Evolutionary conservation across 257 asterid species (phyloP), one percentile per base, ranked within the genome.

Genomic region (Capsicum chinense): DNA sequence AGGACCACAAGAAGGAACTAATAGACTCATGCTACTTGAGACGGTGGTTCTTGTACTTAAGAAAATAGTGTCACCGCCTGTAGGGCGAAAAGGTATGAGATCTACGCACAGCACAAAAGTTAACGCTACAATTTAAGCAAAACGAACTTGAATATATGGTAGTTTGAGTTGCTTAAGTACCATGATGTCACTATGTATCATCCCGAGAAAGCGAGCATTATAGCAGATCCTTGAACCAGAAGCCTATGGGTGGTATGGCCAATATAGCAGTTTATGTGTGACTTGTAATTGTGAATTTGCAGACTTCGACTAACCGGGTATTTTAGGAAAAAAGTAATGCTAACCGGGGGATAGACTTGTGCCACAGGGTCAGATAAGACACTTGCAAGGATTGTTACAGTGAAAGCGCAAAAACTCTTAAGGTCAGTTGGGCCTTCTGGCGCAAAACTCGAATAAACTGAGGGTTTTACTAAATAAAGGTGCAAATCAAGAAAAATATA

Each of bases 381-480:
- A 67, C 12, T 67, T 67, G 19, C 74, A 67, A 33, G 74, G 74
- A 67, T 67, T 67, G 48, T 67, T 67, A 67, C 74, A 67, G 42
- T 21, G 16, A 69, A 69, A 69, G 56, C 9, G 79, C 33, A 69
- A 67, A 8, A 39, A 47, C 50, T 39, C 70, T 2, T 2, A 68
- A 15, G 54, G 54, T 69, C 15, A 19, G 37, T 37, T 37, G 12
- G 76, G 26, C 6, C 26, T 39, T 69, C 39, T 9, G n/a, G 54
- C 11, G 21, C 50, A 16, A 39, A 39, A 17, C 33, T 37, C 78
- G 39, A 16, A 69, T 69, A 16, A 69, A 39, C 7, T 13, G 2
- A 37, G 14, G 26, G 78, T 14, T 16, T 15, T 17, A 39, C 11
- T 16, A 4, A 69, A 69, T 39, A 42, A 69, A 39, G 54, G 33